Base-by-base conservation (phyloP, 2,329 filamentous ascomycete species). In the Didymella lethalis region DNA sequence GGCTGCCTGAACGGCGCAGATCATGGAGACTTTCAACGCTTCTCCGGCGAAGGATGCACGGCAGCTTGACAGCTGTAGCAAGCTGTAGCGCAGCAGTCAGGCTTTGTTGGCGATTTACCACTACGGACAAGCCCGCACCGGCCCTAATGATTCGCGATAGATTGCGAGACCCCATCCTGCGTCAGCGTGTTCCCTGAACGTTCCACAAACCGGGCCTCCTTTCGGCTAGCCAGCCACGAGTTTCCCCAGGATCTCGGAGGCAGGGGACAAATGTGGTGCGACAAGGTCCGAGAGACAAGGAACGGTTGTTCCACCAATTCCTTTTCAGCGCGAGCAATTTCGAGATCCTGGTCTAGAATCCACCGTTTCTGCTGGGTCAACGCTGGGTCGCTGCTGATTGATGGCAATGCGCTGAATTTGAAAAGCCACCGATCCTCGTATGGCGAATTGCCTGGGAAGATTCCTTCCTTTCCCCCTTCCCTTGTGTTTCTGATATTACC, bases 251-350 rank as follows among this genome's bases (percentile, higher is more conserved):
- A 66, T 68, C 47, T 62, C 64, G 57, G 59, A 54, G 49, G 47
- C 47, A 54, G 54, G 54, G 54, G 29, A 65, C 61, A 47, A 47
- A 46, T 61, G 45, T 65, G 44, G 65, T 66, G 57, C 58, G 57
- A 59, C 56, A 56, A 59, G 46, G 48, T 43, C 60, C 61, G 59
- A 57, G 46, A 57, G 31, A 41, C 57, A 59, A 55, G 56, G 53
- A 48, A 63, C 58, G 60, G 60, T 63, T 57, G 68, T 71, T 69
- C 68, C 68, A 71, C 68, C 64, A 69, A 69, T 65, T 64, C 64
- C 62, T 65, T 64, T 49, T 57, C 34, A 59, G 61, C 57, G 57
- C 36, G 25, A 23, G 18, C 65, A 59, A 68, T 67, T 64, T 68
- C 59, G 44, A 43, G 28, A 57, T 41, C 55, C 60, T 48, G 55